phyloP scores from a whole-genome alignment of 495 filamentous ascomycete genomes.

The Daldinia vernicosa region DNA sequence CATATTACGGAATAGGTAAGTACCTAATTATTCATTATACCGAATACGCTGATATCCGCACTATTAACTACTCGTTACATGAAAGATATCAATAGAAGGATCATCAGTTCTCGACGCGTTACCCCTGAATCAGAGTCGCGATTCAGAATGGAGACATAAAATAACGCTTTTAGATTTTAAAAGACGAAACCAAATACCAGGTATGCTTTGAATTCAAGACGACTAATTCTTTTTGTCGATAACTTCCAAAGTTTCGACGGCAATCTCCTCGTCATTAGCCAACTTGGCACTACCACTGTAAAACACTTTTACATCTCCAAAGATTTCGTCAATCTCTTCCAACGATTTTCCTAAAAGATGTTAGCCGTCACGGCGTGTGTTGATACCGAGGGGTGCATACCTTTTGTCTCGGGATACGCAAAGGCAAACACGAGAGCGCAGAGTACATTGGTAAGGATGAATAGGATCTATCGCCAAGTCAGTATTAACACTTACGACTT shows the following conservation, averaged over 20 bases:
- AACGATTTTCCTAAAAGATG: constrained; percentile 52
- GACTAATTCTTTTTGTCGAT: neutral
- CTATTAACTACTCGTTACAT: too few relatives aligned
- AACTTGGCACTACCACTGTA: constrained; percentile 2
- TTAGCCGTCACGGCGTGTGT: constrained; percentile 1
- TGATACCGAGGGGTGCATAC: constrained; percentile 21
- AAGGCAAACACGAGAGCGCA: constrained; percentile 55
- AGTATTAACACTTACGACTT: neutral
- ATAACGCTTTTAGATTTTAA: too few relatives aligned
- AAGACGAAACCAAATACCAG: too few relatives aligned
- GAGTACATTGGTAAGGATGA: constrained; percentile 61
- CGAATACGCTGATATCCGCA: too few relatives aligned
- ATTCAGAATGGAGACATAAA: too few relatives aligned
- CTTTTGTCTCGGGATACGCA: constrained; percentile 64
- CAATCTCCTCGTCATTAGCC: constrained; percentile 18
- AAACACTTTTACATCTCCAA: constrained; percentile 42
- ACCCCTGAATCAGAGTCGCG: too few relatives aligned
- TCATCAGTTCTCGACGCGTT: too few relatives aligned
- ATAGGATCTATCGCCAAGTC: constrained; percentile 51
- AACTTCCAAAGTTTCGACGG: constrained; percentile 14
- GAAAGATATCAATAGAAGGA: too few relatives aligned
- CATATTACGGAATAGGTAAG: too few relatives aligned
- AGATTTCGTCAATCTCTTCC: constrained; percentile 63
- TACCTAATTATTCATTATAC: too few relatives aligned
- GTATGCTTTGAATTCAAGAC: too few relatives aligned